These are phyloP conservation scores for Alternaria brassicicola DNA, from an alignment of 2,329 filamentous ascomycete species.

Conservation along the genomic window DNA sequence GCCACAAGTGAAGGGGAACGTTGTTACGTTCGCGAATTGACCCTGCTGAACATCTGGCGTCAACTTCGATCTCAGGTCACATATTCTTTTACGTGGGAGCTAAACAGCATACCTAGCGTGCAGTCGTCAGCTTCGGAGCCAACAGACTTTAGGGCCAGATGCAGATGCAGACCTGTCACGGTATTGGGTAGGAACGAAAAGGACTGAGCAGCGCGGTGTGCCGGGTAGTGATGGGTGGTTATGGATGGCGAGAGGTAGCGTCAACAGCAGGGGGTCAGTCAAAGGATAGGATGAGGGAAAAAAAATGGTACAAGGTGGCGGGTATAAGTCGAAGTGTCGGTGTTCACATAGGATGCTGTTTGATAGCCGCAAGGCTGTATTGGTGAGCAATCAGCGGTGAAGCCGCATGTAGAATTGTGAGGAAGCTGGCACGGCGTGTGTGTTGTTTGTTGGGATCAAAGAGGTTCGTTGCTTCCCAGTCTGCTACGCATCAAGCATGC, in stretches of 20 bases:
- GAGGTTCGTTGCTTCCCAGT: not conserved
- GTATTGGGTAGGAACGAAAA: not conserved
- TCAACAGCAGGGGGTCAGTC: not conserved
- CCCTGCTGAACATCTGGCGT: not conserved
- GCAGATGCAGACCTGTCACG: not conserved
- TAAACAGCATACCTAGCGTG: constrained; percentile 1
- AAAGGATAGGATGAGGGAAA: not conserved
- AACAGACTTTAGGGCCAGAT: not conserved
- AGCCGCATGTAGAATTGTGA: not conserved
- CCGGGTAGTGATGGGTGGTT: not conserved
- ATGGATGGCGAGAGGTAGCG: not conserved
- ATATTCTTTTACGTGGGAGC: not conserved
- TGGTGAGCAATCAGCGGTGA: not conserved
- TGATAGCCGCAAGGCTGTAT: constrained; percentile 2
- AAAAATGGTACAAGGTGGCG: not conserved
- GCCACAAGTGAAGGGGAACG: constrained; percentile 17
- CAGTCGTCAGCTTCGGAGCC: not conserved
- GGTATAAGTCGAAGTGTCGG: not conserved
- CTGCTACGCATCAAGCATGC: not conserved
- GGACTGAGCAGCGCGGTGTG: not conserved
- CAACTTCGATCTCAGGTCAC: not conserved
- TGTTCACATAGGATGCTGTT: constrained; percentile 13
- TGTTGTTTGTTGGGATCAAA: constrained; percentile 4
- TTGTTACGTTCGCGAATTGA: constrained; percentile 13
- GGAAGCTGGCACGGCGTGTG: not conserved